Evolutionary conservation across 2,329 filamentous ascomycete species (phyloP).

Genomic region (Fusarium avenaceum): DNA sequence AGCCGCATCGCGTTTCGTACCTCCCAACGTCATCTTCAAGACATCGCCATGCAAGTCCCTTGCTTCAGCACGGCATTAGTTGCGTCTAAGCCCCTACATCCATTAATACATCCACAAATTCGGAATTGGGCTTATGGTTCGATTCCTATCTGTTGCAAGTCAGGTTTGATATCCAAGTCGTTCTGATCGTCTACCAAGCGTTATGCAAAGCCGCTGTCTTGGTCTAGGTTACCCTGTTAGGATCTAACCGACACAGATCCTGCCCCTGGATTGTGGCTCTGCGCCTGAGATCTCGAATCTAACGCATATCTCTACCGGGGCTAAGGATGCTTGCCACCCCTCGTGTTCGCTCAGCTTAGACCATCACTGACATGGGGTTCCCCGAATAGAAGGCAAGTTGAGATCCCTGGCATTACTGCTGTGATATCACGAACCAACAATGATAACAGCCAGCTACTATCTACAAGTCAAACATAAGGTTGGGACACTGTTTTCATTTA

Average conservation of each 20-base stretch:
- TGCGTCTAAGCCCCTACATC: constrained; percentile 7
- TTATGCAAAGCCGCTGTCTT: neutral
- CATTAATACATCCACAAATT: neutral
- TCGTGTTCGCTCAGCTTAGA: constrained; percentile 37
- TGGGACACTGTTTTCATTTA: neutral
- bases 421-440: neutral
- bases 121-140: neutral
- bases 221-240: constrained; percentile 14
- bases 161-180: constrained; percentile 22
- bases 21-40: neutral
- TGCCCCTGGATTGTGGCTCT: constrained; percentile 11
- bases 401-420: neutral
- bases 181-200: neutral
- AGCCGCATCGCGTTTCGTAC: constrained; percentile 27
- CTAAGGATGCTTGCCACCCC: constrained; percentile 23
- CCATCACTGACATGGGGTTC: neutral
- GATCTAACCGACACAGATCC: constrained; percentile 25
- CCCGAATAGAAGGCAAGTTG: neutral
- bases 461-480: neutral
- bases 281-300: constrained; percentile 25
- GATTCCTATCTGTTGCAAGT: constrained; percentile 11
- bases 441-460: neutral
- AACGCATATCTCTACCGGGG: constrained; percentile 18
- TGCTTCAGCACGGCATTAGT: constrained; percentile 28
- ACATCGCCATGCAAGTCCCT: constrained; percentile 15